Percentiles rank a stretch among this genome's conserved stretches.
Conservation (phyloP, 2,329 filamentous ascomycete genomes). For the Aureobasidium sp. region DNA sequence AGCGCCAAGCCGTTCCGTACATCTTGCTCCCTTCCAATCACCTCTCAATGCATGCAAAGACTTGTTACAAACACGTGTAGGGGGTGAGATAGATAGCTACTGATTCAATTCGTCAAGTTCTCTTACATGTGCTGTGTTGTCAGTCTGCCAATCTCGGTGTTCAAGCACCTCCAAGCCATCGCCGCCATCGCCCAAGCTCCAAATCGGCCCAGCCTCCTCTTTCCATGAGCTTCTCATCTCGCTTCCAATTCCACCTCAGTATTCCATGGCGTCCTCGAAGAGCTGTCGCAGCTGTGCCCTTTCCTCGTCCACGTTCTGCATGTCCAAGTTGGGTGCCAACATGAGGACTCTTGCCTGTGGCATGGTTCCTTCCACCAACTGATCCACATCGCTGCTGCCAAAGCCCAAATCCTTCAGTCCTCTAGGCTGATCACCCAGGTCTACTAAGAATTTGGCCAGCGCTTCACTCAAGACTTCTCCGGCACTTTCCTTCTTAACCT, state of each 20-base stretch:
- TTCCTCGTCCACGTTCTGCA: constrained; percentile 36
- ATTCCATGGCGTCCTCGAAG: constrained; percentile 41
- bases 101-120: neutral
- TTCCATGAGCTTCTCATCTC: neutral
- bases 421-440: constrained; percentile 80
- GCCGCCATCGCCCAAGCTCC: neutral
- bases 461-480: constrained; percentile 84
- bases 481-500: constrained; percentile 80
- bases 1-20: neutral
- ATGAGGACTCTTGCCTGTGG: constrained; percentile 85
- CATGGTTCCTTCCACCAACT: constrained; percentile 85
- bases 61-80: neutral
- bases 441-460: constrained; percentile 67
- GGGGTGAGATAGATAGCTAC: neutral
- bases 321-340: constrained; percentile 70
- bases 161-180: neutral
- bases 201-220: neutral
- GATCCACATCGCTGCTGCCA: constrained; percentile 62
- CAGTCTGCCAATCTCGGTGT: neutral
- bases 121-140: neutral
- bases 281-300: constrained; percentile 39
- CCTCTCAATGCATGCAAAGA: neutral
- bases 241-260: constrained; percentile 19
- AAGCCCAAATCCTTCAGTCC: constrained; percentile 83
- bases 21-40: neutral